Evolutionary conservation across 306 rosid species (phyloP).

Genomic region (Cicer yamashitae): DNA sequence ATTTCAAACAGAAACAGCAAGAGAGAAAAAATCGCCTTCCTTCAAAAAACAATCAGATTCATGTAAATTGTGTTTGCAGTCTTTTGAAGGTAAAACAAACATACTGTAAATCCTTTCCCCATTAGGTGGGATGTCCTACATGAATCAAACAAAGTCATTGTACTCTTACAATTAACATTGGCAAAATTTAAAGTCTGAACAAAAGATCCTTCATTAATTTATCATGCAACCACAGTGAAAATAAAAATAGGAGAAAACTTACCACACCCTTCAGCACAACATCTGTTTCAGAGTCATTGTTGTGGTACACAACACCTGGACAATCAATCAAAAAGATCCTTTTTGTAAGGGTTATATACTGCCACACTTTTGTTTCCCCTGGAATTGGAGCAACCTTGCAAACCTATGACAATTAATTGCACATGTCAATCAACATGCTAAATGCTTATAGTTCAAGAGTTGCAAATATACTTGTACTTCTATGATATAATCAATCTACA

Average conservation of each 20-base stretch:
- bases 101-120: neutral
- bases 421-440: constrained; percentile 31
- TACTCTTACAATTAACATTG: neutral
- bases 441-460: constrained; percentile 5
- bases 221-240: constrained; percentile 2
- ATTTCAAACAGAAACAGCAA: neutral
- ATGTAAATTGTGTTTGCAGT: neutral
- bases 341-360: constrained; percentile 93
- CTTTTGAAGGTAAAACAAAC: neutral
- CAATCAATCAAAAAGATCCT: constrained; percentile 93
- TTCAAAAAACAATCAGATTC: neutral
- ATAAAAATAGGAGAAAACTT: constrained; percentile 45
- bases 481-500: neutral
- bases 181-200: neutral
- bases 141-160: neutral
- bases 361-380: constrained; percentile 98
- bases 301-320: constrained; percentile 94
- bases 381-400: constrained; percentile 99
- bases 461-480: neutral
- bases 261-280: constrained; percentile 95
- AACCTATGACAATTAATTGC: constrained; percentile 58
- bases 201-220: constrained; percentile 3
- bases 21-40: neutral
- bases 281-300: constrained; percentile 83
- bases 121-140: neutral